A percentile compares a stretch with the other conserved stretches of the same genome.
Evolutionary conservation across 2,329 filamentous ascomycete species (phyloP).

Genomic region (Pyricularia pennisetigena): DNA sequence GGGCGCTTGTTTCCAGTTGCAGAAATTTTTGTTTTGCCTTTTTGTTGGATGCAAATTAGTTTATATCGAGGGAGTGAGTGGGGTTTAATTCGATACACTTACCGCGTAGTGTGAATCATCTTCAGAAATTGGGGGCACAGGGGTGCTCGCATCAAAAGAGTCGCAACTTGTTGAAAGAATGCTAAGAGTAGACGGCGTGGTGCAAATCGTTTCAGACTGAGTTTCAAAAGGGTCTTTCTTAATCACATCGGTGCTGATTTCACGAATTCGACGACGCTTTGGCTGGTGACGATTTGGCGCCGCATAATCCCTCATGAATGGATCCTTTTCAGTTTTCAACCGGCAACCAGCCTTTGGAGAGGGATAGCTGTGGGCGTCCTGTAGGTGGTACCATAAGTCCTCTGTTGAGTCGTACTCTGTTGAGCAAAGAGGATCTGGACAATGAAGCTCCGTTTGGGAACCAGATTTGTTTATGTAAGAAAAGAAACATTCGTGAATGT

Average conservation of each 20-base stretch:
- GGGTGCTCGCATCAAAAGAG: background rate
- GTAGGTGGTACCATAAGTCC: background rate
- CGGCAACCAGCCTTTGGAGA: background rate
- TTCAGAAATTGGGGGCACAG: background rate
- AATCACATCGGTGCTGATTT: background rate
- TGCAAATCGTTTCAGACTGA: background rate
- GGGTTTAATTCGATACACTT: background rate
- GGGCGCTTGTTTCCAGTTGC: background rate
- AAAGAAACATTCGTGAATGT: background rate
- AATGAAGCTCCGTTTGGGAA: background rate
- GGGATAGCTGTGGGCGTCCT: slow-evolving; percentile 4
- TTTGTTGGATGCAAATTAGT: background rate
- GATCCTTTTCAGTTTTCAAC: background rate
- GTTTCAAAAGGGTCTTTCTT: background rate
- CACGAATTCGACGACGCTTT: background rate
- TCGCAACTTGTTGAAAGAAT: background rate
- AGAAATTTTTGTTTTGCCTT: background rate
- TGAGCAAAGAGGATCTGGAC: background rate
- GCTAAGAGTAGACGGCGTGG: background rate
- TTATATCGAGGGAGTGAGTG: background rate
- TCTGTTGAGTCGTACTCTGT: background rate
- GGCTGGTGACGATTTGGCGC: background rate
- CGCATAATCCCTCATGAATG: background rate
- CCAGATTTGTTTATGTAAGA: background rate
- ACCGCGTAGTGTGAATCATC: background rate